A percentile compares a stretch with the other conserved stretches of the same genome.
Evolutionary conservation across 257 asterid genomes (phyloP).

Genomic region (Prunella vulgaris): DNA sequence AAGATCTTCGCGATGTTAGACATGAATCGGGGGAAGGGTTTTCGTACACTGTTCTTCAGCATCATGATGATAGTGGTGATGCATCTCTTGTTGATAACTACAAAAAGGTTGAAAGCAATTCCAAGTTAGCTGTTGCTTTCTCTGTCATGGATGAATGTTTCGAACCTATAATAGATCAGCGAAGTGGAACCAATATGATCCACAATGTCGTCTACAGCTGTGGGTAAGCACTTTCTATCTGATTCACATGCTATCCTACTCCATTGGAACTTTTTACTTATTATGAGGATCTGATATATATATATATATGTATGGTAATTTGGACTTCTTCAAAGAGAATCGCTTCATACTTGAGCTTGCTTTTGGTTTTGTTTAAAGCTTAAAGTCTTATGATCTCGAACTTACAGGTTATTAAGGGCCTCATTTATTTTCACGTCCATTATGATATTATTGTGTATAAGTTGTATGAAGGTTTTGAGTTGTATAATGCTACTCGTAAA

Average conservation of each 20-base stretch:
- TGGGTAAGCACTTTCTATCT: constrained; percentile 43
- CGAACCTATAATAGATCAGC: constrained; percentile 52
- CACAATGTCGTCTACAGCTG: constrained; percentile 58
- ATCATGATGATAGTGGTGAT: constrained; percentile 40
- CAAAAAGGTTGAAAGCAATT: constrained; percentile 42
- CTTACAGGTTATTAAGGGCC: not conserved
- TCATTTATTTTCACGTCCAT: not conserved
- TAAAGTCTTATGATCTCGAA: constrained; percentile 11
- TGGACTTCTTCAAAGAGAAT: not conserved
- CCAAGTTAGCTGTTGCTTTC: constrained; percentile 61
- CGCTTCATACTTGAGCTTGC: not conserved
- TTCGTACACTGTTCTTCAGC: constrained; percentile 69
- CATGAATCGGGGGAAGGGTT: constrained; percentile 71
- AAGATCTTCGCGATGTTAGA: constrained; percentile 61
- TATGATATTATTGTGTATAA: not conserved
- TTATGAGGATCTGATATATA: not conserved
- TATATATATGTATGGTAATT: constrained; percentile 5
- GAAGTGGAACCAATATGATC: constrained; percentile 61
- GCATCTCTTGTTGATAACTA: constrained; percentile 30
- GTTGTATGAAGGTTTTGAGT: not conserved
- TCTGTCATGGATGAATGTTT: constrained; percentile 64
- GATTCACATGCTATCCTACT: constrained; percentile 7
- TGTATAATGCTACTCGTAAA: not conserved
- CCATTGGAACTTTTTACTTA: constrained; percentile 2
- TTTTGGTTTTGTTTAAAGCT: constrained; percentile 1